These are phyloP conservation scores for Hawksworthiomyces lignivorus DNA, from an alignment of 2,329 filamentous ascomycete species.

Conservation along the genomic window DNA sequence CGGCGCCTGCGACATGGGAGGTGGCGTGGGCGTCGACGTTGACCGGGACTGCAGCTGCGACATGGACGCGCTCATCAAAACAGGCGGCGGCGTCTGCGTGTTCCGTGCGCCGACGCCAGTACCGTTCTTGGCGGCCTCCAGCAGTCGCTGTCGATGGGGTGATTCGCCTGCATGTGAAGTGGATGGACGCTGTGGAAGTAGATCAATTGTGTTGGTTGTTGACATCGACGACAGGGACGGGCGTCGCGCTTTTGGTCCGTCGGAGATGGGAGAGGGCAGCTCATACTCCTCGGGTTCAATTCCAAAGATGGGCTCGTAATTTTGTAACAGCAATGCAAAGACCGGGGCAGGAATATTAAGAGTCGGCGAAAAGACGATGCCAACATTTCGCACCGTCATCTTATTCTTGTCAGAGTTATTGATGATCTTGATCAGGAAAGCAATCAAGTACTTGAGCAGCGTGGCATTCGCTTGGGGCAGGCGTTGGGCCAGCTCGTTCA, in stretches of 20 bases:
- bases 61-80: slow-evolving; percentile 4
- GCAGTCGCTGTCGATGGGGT: slow-evolving; percentile 42
- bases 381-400: slow-evolving; percentile 96
- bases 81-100: slow-evolving; percentile 44
- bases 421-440: slow-evolving; percentile 86
- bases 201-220: slow-evolving; percentile 8
- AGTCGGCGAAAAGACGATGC: slow-evolving; percentile 95
- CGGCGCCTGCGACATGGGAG: slow-evolving; percentile 19
- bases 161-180: slow-evolving; percentile 43
- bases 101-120: slow-evolving; percentile 26
- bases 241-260: slow-evolving; percentile 19
- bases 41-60: slow-evolving; percentile 19
- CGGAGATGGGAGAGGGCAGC: slow-evolving; percentile 38
- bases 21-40: slow-evolving; percentile 36
- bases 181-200: slow-evolving; percentile 37
- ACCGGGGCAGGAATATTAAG: slow-evolving; percentile 93
- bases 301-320: slow-evolving; percentile 81
- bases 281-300: slow-evolving; percentile 59
- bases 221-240: slow-evolving; percentile 17
- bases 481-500: slow-evolving; percentile 70
- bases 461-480: slow-evolving; percentile 75
- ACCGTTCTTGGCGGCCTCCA: slow-evolving; percentile 28
- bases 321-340: slow-evolving; percentile 87
- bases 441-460: slow-evolving; percentile 74
- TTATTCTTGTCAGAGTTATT: slow-evolving; percentile 88